phyloP scores from a whole-genome alignment of 768 basidiomycete genomes.

The Glaciozyma antarctica region DNA sequence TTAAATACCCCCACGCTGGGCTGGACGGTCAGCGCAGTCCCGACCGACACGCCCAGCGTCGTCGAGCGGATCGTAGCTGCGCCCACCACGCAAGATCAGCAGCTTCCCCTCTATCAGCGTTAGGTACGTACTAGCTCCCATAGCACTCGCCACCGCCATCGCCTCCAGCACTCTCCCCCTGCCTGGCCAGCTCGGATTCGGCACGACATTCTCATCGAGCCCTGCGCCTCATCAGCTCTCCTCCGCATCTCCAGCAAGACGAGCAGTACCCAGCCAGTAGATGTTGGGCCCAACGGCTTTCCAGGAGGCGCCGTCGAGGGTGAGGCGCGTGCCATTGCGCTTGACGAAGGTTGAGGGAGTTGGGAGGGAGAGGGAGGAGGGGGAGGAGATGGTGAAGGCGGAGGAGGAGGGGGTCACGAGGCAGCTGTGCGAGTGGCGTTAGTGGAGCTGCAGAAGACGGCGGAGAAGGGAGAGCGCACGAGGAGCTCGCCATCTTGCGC shows the following conservation, averaged over 20 bases:
- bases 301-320: constrained; percentile 24
- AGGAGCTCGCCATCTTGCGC: no score
- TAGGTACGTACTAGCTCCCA: constrained; percentile 32
- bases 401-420: constrained; percentile 4
- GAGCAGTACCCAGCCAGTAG: constrained; percentile 25
- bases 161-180: constrained; percentile 29
- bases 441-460: no score
- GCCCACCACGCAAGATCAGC: not conserved
- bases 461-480: no score
- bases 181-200: constrained; percentile 24
- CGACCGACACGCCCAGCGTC: constrained; percentile 38
- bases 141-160: constrained; percentile 33
- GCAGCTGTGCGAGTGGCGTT: not conserved
- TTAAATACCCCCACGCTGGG: constrained; percentile 37
- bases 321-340: constrained; percentile 22
- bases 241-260: not conserved
- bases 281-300: constrained; percentile 32
- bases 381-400: constrained; percentile 13
- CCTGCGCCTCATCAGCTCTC: constrained; percentile 13
- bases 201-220: constrained; percentile 34
- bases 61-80: constrained; percentile 36
- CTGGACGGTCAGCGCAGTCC: constrained; percentile 37
- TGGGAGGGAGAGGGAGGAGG: not conserved
- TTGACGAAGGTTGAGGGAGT: constrained; percentile 20
- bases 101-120: not conserved